Evolutionary conservation across 192 early-diverging fungal species (phyloP), one percentile per base, ranked within the genome.

Genomic region (Spizellomyces punctatus): DNA sequence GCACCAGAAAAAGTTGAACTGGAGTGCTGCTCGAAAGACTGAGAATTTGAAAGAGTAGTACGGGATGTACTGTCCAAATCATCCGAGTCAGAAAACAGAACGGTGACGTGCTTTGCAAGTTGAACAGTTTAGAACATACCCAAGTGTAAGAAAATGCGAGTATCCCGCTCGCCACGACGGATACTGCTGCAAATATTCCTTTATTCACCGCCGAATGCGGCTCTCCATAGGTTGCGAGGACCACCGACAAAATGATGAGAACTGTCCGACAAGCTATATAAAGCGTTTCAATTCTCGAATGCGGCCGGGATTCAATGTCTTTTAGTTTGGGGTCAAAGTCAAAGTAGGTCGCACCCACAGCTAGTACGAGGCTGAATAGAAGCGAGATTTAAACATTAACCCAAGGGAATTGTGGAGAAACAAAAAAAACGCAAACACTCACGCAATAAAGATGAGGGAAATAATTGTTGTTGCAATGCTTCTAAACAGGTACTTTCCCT

Each of bases 281-380:
- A 4, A 74, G 42, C 21, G 78, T 46, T 49, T 83, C 79, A 8
- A 81, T 42, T 46, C 82, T 60, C 3, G 77, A 76, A 60, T 83
- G 82, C 0, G 77, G 72, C 7, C 82, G 47, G 12, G 74, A 27
- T 45, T 71, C 66, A 0, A 81, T 59, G 58, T 74, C 71, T 14
- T 79, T 66, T 44, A 54, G 45, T 8, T 80, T 68, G 16, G 82
- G 78, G 65, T 83, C 82, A 8, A 76, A 69, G 8, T 83, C 79
- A 66, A 83, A 83, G 61, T 79, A 79, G 21, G 82, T 83, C 46
- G 72, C 77, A 10, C 63, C 68, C 7, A 83, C 79, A 14, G 74
- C 63, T 6, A 78, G 49, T 4, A 77, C 78, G n/a, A 83, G 58
- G 42, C 73, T 76, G 47, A 59, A 62, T 41, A 46, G 52, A 44